Base-by-base conservation (phyloP, 495 filamentous ascomycete genomes). In the Lophium mytilinum region DNA sequence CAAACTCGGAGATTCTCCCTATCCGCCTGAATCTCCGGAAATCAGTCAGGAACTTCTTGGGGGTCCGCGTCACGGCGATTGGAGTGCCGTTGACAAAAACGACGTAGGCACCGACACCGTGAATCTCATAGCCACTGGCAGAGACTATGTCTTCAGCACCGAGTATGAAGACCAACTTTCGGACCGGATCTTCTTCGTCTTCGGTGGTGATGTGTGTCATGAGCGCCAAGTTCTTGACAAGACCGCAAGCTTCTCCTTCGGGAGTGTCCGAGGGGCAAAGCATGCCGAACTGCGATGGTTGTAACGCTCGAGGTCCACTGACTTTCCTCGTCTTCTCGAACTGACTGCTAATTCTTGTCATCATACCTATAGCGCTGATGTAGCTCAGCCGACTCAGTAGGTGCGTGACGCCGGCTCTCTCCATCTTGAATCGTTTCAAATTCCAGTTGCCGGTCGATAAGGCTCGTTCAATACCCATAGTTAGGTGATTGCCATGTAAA, bases 171-270 rank as follows among this genome's bases (percentile, higher is more conserved):
- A 93, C 83, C 51, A 92, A 75, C 63, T 87, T 86, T 61, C 79
- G 81, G 9, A 99, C 84, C 0, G 91, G 89, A 15, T 83, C 89
- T 67, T 96, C 91, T 52, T 95, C 90, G 58, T 94, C 88, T 46
- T 93, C 85, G 2, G 91, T 96, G 9, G 93, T 99, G 63, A 99
- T 96, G 66, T 99, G 94, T 12, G 94, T 97, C 94, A 99, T 97
- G 14, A 99, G 79, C 2, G 93, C 94, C 74, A 99, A 74, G 66
- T 99, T 99, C 75, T 99, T 99, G 50, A 99, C 90, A 40, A 99
- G 71, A 78, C 93, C 93, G 72, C 93, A 99, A 3, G 93, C 88
- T 72, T 99, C 94, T 67, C 93, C 93, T 84, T 99, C 93, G 14
- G 93, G 93, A 0, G 93, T 99, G 76, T 99, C 93, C 9, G 93